Conservation (phyloP, 345 rosid species). For the Euphorbia tirucalli region DNA sequence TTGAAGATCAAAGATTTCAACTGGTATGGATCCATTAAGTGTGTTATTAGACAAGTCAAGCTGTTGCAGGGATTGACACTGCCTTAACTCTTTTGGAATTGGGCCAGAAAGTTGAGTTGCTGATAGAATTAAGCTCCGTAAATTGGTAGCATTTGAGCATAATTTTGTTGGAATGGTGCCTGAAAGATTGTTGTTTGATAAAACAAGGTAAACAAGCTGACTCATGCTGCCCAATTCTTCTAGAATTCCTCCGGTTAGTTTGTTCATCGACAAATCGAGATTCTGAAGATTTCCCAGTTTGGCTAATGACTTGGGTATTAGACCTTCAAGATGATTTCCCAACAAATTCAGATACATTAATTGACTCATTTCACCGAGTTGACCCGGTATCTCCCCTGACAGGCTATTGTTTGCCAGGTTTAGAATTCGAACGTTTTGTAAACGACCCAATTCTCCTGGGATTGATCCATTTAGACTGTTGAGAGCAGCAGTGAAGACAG, state of each 20-base stretch:
- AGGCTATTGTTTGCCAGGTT: constrained; percentile 69
- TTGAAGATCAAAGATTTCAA: constrained; percentile 45
- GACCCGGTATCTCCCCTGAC: constrained; percentile 64
- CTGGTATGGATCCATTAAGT: constrained; percentile 65
- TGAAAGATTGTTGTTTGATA: constrained; percentile 60
- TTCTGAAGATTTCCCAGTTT: constrained; percentile 48
- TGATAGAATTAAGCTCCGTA: constrained; percentile 52
- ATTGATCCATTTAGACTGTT: constrained; percentile 76
- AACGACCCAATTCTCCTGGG: constrained; percentile 56
- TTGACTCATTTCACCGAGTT: constrained; percentile 58
- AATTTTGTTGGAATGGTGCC: constrained; percentile 49
- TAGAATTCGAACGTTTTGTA: constrained; percentile 49
- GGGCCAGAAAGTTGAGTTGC: constrained; percentile 59
- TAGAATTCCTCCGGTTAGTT: constrained; percentile 66
- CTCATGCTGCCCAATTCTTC: constrained; percentile 69
- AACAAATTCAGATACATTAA: constrained; percentile 60
- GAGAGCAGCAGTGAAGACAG: constrained; percentile 41
- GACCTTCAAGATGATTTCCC: constrained; percentile 67
- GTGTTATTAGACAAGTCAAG: constrained; percentile 82
- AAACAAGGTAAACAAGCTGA: constrained; percentile 52
- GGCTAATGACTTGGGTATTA: constrained; percentile 54
- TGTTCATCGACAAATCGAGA: constrained; percentile 69
- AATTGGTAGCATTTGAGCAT: constrained; percentile 53
- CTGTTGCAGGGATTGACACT: constrained; percentile 56
- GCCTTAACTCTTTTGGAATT: constrained; percentile 59